Evolutionary conservation across 176 grass and related monocot genomes (phyloP).

Genomic region (Phyllostachys edulis): DNA sequence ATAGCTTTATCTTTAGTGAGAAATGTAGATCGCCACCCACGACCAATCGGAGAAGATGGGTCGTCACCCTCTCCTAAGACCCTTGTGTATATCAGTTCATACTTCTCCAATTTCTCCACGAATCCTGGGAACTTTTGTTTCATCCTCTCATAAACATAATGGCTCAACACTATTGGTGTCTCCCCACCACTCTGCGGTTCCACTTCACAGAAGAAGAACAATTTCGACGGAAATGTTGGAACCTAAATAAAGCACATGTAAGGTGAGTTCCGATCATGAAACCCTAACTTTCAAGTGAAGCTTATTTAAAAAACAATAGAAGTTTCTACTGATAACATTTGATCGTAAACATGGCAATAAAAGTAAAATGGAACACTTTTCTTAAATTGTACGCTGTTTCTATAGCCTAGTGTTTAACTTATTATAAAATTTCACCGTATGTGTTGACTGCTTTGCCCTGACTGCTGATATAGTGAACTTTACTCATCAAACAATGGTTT

Average conservation of each 20-base stretch:
- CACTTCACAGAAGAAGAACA: conserved; percentile 96
- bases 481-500: neutral
- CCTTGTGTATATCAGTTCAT: conserved; percentile 73
- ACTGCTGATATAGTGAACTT: neutral
- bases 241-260: conserved; percentile 38
- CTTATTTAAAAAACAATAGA: neutral
- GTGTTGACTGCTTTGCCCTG: too few species aligned
- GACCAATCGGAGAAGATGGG: conserved; percentile 90
- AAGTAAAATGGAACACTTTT: neutral
- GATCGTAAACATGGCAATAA: neutral
- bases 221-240: conserved; percentile 71
- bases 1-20: conserved; percentile 70
- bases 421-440: neutral
- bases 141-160: conserved; percentile 78
- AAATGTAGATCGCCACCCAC: conserved; percentile 96
- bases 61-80: conserved; percentile 84
- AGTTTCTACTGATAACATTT: neutral
- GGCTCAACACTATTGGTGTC: conserved; percentile 83
- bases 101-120: conserved; percentile 74
- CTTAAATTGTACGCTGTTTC: too few species aligned
- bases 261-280: neutral
- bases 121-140: conserved; percentile 59
- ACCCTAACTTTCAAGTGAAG: neutral
- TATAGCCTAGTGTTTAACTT: neutral
- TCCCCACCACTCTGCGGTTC: conserved; percentile 72